Evolutionary conservation across 257 asterid genomes (phyloP).

Genomic region (Hygrophila difformis): DNA sequence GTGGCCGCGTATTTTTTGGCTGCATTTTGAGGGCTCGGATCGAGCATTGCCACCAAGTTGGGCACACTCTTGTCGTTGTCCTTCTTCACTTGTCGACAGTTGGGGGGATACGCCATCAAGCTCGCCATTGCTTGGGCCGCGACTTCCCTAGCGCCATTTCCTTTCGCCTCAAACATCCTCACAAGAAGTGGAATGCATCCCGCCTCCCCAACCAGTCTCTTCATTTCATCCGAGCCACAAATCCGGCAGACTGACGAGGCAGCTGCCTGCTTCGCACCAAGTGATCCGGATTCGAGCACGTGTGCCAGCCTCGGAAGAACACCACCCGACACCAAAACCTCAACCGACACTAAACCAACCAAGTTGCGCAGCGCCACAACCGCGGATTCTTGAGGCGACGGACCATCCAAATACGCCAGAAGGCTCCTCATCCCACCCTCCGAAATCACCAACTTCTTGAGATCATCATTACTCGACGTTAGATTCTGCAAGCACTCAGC

Average conservation of each 20-base stretch:
- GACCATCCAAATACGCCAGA: constrained; percentile 57
- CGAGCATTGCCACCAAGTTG: constrained; percentile 65
- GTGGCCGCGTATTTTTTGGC: constrained; percentile 77
- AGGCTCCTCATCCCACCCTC: constrained; percentile 64
- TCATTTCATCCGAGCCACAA: constrained; percentile 39
- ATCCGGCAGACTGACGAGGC: constrained; percentile 58
- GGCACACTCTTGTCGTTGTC: constrained; percentile 70
- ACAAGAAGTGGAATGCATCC: constrained; percentile 65
- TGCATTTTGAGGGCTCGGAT: constrained; percentile 68
- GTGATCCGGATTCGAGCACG: constrained; percentile 58
- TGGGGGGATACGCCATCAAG: constrained; percentile 41
- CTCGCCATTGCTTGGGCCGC: constrained; percentile 65
- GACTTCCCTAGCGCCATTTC: constrained; percentile 44
- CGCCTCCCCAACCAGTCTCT: constrained; percentile 42
- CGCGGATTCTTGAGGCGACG: constrained; percentile 74
- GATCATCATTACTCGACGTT: constrained; percentile 45
- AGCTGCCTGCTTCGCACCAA: constrained; percentile 62
- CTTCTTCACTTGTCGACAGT: constrained; percentile 51
- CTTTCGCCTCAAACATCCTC: constrained; percentile 63
- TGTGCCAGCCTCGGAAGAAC: constrained; percentile 57
- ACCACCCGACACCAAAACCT: constrained; percentile 36
- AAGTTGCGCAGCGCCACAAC: constrained; percentile 62
- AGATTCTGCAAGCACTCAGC: constrained; percentile 78
- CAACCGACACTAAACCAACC: constrained; percentile 36
- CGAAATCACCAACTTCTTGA: constrained; percentile 43